These are phyloP conservation scores for Solanum verrucosum DNA, from an alignment of 257 asterid genomes.

Conservation along the genomic window DNA sequence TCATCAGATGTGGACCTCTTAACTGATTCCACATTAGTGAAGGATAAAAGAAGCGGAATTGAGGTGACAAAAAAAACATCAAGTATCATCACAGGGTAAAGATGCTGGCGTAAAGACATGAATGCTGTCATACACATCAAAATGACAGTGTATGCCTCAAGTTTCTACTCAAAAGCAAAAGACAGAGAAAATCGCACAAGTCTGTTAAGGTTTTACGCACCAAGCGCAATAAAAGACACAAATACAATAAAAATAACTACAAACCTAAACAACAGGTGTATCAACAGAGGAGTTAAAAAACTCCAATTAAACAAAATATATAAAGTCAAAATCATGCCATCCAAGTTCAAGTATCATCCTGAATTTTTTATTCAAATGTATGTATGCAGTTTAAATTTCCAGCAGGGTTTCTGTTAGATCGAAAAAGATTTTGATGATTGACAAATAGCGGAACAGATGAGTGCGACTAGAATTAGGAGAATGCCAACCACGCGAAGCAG, in stretches of 20 bases:
- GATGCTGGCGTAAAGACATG: not conserved
- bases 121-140: not conserved
- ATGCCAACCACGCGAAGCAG: too few relatives aligned
- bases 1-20: not conserved
- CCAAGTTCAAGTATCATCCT: not conserved
- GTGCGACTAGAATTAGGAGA: too few relatives aligned
- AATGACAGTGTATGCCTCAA: not conserved
- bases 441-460: not conserved
- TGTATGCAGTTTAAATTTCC: not conserved
- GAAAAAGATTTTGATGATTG: not conserved
- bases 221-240: not conserved
- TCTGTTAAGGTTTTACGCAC: not conserved
- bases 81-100: not conserved
- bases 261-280: not conserved
- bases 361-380: not conserved
- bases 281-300: not conserved
- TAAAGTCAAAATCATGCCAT: not conserved
- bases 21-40: not conserved
- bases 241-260: not conserved
- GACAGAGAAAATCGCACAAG: not conserved
- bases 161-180: not conserved
- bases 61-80: not conserved
- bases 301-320: not conserved
- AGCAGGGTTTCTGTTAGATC: not conserved
- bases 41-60: not conserved